Percentiles rank a stretch among this genome's conserved stretches.
Evolutionary conservation across 306 rosid species (phyloP).

Genomic region (Prunus mira): DNA sequence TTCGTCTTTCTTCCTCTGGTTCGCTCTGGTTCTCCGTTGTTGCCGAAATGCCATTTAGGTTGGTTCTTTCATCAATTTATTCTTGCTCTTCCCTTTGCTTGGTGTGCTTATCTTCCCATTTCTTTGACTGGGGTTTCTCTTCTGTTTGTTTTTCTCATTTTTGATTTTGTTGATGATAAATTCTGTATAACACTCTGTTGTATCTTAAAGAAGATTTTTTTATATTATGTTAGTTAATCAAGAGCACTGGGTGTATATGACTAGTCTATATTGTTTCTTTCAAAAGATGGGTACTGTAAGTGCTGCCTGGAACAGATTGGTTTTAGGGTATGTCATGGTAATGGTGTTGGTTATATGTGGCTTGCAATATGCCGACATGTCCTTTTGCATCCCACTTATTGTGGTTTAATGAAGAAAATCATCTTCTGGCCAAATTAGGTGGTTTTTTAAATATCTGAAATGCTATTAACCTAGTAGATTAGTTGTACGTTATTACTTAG

Average conservation of each 20-base stretch:
- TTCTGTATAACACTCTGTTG: background rate
- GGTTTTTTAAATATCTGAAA: background rate
- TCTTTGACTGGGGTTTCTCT: background rate
- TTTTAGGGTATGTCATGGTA: background rate
- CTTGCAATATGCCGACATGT: background rate
- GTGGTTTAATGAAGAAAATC: background rate
- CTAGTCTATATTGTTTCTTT: background rate
- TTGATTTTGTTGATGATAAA: background rate
- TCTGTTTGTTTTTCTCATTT: background rate
- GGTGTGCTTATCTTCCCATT: background rate
- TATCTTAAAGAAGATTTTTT: background rate
- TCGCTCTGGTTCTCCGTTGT: background rate
- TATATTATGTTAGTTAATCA: background rate
- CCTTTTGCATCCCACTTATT: background rate
- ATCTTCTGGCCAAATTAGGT: background rate
- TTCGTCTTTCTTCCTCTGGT: background rate
- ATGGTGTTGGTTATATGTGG: background rate
- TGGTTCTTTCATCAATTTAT: background rate
- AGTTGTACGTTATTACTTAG: background rate
- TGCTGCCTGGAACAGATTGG: background rate
- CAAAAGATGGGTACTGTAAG: background rate
- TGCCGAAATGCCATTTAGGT: background rate
- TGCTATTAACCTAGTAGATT: background rate
- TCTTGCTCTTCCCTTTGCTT: background rate
- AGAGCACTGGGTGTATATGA: background rate